Evolutionary conservation across 805 yeast genomes (phyloP), one percentile per base, ranked within the genome.

Genomic region (Saccharomycopsis oosterbeekiorum): DNA sequence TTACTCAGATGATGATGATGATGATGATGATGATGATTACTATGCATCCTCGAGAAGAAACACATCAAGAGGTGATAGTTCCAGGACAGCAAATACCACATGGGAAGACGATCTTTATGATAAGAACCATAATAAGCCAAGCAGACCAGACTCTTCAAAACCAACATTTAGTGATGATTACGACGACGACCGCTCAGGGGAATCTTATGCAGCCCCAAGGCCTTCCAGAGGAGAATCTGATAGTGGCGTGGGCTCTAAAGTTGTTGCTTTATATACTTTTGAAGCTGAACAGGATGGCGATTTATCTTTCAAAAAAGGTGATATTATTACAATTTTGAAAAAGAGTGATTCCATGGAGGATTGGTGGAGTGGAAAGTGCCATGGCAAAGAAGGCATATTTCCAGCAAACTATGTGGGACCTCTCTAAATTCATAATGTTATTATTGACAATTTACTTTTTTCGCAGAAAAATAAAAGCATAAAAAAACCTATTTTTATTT

Each of bases 281-380:
- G 87, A 85, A 58, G 98, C 97, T 34, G 96, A 92, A 73, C 96
- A 93, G 74, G 71, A 80, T n/a, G 97, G 97, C 5, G 99, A 94
- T 73, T 78, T 94, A 69, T 82, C 96, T 4, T 94, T 94, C 79
- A 85, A 83, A 67, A 94, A 94, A 77, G 99, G 99, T 60, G 99
- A 94, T 72, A 87, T 89, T 15, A 89, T 94, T 67, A 86, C 89
- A 53, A 88, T 94, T 66, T 76, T 89, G 60, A 89, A 91, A 73
- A 89, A 88, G 73, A 84, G 94, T 10, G 92, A 88, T 9, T 86
- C 97, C 14, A 83, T 84, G 57, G 96, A 94, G 71, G 98, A 94
- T 72, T 94, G 99, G 99, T 94, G 99, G 99, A 90, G 97, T 0
- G 99, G 99, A 34, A 84, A 88, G 70, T 76, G 84, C 60, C 88